Percentiles rank a stretch among this genome's conserved stretches.
These are phyloP conservation scores for Arthrobotrys musiformis DNA, from an alignment of 2,329 filamentous ascomycete species.

Conservation along the genomic window DNA sequence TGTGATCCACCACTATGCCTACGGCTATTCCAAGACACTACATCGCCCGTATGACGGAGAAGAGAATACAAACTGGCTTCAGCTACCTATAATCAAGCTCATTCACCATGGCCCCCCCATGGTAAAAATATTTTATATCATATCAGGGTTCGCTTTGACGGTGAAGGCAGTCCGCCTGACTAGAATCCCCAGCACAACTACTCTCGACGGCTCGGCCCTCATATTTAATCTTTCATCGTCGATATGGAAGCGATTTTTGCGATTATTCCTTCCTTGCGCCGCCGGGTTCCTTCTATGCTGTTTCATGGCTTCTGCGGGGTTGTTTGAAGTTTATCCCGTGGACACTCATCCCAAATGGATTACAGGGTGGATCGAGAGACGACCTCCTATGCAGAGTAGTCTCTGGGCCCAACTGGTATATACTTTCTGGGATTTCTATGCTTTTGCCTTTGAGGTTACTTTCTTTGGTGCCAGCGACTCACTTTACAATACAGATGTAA, in stretches of 20 bases:
- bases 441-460: constrained; percentile 19
- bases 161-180: constrained; percentile 22
- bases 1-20: constrained; percentile 24
- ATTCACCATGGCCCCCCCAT: constrained; percentile 30
- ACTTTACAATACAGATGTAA: constrained; percentile 21
- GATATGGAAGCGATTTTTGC: constrained; percentile 34
- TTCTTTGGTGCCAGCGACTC: constrained; percentile 1
- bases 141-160: constrained; percentile 31
- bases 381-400: constrained; percentile 19
- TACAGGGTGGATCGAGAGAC: neutral
- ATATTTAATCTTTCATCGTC: constrained; percentile 25
- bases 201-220: neutral
- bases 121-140: constrained; percentile 43
- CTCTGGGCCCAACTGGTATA: constrained; percentile 1
- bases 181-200: neutral
- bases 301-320: constrained; percentile 5
- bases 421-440: constrained; percentile 20
- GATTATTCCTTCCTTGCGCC: constrained; percentile 31
- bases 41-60: constrained; percentile 16
- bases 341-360: constrained; percentile 20
- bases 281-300: constrained; percentile 18
- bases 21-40: constrained; percentile 1
- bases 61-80: neutral
- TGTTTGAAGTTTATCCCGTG: constrained; percentile 1
- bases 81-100: constrained; percentile 29